Evolutionary conservation across 345 rosid genomes (phyloP).

Genomic region (Salix caprea): DNA sequence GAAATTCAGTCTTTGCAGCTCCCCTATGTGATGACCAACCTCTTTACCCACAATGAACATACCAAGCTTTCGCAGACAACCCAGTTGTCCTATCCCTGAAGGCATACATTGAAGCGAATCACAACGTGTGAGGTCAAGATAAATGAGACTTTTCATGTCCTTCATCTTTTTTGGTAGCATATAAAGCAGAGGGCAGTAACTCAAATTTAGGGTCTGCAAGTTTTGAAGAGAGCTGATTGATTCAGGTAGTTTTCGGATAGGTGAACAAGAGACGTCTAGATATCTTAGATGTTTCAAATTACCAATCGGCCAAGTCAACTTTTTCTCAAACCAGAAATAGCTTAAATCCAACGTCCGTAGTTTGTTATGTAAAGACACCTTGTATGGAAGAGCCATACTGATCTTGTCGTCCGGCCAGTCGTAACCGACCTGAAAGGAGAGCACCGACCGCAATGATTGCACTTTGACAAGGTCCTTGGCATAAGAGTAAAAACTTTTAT

Average conservation of each 20-base stretch:
- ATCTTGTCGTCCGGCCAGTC: too few relatives aligned
- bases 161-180: neutral
- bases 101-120: neutral
- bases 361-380: too few relatives aligned
- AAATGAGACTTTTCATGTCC: neutral
- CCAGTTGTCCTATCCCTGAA: constrained; percentile 2
- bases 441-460: neutral
- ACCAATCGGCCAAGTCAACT: neutral
- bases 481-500: neutral
- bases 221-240: constrained; percentile 11
- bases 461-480: neutral
- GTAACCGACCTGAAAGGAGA: too few relatives aligned
- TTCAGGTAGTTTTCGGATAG: constrained; percentile 1
- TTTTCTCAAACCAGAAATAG: rapidly evolving
- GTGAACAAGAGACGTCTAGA: neutral
- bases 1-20: constrained; percentile 5
- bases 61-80: constrained; percentile 6
- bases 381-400: too few relatives aligned
- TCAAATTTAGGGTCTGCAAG: constrained; percentile 14
- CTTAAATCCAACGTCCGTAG: too few relatives aligned
- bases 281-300: constrained; percentile 21
- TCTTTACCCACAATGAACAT: constrained; percentile 12
- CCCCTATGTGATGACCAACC: neutral
- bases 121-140: neutral
- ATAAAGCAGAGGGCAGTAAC: rapidly evolving